These are phyloP conservation scores for Neopestalotiopsis clavispora DNA, from an alignment of 2,329 filamentous ascomycete species.

Conservation along the genomic window DNA sequence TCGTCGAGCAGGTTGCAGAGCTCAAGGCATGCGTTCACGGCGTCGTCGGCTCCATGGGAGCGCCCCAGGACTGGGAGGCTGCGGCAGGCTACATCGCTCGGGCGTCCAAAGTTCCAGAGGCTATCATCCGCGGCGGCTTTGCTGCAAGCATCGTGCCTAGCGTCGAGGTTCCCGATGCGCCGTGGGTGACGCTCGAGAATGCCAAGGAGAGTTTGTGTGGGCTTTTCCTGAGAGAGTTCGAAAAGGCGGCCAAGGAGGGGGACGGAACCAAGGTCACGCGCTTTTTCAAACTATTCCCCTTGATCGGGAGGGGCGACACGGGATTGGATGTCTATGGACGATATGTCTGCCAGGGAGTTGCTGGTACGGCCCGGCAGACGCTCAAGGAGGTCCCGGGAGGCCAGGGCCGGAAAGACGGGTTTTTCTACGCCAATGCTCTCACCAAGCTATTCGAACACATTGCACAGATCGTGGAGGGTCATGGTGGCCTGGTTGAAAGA, in stretches of 20 bases:
- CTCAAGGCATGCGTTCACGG: conserved; percentile 96
- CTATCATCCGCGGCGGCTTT: conserved; percentile 83
- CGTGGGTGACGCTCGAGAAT: conserved; percentile 82
- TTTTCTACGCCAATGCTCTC: conserved; percentile 90
- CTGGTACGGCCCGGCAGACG: conserved; percentile 79
- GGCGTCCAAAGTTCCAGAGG: conserved; percentile 78
- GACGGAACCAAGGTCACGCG: conserved; percentile 89
- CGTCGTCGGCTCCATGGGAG: conserved; percentile 94
- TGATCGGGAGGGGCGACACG: conserved; percentile 87
- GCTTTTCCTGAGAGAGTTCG: conserved; percentile 92
- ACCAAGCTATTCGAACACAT: conserved; percentile 97
- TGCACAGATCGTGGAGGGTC: conserved; percentile 91
- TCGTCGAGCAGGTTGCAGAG: conserved; percentile 96
- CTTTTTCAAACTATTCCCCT: conserved; percentile 97
- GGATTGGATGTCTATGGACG: conserved; percentile 93
- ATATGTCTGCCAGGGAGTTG: conserved; percentile 95
- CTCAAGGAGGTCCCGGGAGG: conserved; percentile 71
- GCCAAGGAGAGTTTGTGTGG: conserved; percentile 89
- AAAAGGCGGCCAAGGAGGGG: conserved; percentile 85
- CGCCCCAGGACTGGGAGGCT: conserved; percentile 97
- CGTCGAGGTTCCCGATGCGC: conserved; percentile 91
- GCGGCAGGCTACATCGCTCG: conserved; percentile 88
- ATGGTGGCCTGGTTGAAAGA: conserved; percentile 87
- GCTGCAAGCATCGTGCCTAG: conserved; percentile 93
- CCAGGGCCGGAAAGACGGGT: conserved; percentile 71